Conservation (phyloP, 352 stramenopile species). For the Phytophthora chlamydospora region DNA sequence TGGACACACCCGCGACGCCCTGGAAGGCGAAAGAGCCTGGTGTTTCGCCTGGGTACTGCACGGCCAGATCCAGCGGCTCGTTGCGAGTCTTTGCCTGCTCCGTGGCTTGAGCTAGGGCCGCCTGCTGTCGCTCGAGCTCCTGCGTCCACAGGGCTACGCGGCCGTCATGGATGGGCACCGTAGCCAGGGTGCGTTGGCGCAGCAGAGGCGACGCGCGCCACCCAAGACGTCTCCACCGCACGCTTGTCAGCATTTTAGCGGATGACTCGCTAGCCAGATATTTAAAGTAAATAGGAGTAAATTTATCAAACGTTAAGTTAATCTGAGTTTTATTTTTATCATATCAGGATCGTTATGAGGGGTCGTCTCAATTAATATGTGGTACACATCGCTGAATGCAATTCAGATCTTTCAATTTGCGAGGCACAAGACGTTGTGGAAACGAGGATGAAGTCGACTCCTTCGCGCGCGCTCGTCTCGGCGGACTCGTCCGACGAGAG, state of each 20-base stretch:
- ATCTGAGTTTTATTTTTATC: too few species aligned
- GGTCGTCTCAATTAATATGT: too few species aligned
- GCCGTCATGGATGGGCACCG: conserved; percentile 50
- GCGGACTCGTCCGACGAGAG: too few species aligned
- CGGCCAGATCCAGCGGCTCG: conserved; percentile 51
- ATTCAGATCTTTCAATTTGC: too few species aligned
- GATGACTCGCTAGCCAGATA: conserved; percentile 10
- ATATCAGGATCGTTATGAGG: too few species aligned
- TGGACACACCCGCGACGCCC: conserved; percentile 48
- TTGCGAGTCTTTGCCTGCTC: conserved; percentile 19
- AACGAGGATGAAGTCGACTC: too few species aligned
- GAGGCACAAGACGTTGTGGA: too few species aligned
- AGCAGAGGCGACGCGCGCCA: conserved; percentile 4
- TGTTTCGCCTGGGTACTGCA: conserved; percentile 36
- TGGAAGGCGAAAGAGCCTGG: conserved; percentile 46
- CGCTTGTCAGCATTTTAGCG: conserved; percentile 23
- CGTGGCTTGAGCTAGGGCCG: conserved; percentile 10
- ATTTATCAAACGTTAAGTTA: too few species aligned
- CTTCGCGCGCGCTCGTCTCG: too few species aligned
- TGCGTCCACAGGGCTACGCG: conserved; percentile 58
- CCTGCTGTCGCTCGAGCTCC: conserved; percentile 59
- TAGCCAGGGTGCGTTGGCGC: conserved; percentile 28
- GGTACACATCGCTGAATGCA: too few species aligned
- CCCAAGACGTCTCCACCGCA: conserved; percentile 24
- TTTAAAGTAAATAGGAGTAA: too few species aligned